Evolutionary conservation across 1,139 yeast species (phyloP).

Genomic region (Yamadazyma blattariae): DNA sequence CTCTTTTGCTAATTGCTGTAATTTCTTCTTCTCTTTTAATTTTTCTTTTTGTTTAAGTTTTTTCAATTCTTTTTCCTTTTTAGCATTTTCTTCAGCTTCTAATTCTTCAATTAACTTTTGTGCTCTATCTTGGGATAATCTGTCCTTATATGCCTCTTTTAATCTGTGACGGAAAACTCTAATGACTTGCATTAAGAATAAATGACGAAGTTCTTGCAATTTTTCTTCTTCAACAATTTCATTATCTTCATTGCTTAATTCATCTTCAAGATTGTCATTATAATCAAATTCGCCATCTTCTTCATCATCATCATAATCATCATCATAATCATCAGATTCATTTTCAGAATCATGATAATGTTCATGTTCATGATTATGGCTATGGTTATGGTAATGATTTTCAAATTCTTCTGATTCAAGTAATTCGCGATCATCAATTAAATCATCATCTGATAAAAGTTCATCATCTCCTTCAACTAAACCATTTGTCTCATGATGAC

Average conservation of each 20-base stretch:
- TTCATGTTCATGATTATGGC: slow-evolving; percentile 7
- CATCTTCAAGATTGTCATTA: slow-evolving; percentile 29
- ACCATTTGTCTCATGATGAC: not conserved
- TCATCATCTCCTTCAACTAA: slow-evolving; percentile 23
- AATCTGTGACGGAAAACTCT: slow-evolving; percentile 71
- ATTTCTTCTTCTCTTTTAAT: slow-evolving; percentile 73
- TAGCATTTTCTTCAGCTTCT: slow-evolving; percentile 70
- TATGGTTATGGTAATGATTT: slow-evolving; percentile 2
- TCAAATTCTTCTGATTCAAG: slow-evolving; percentile 1
- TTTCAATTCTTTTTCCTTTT: slow-evolving; percentile 70
- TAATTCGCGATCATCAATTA: not conserved
- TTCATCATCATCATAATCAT: slow-evolving; percentile 25
- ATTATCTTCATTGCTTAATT: slow-evolving; percentile 35
- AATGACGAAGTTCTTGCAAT: slow-evolving; percentile 71
- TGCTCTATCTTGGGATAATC: slow-evolving; percentile 71
- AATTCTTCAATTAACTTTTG: slow-evolving; percentile 71
- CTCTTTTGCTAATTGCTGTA: slow-evolving; percentile 69
- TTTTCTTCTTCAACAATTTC: slow-evolving; percentile 63
- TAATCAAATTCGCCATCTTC: slow-evolving; percentile 33
- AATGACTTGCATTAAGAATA: slow-evolving; percentile 72
- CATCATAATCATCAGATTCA: slow-evolving; percentile 13
- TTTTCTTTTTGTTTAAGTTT: slow-evolving; percentile 71
- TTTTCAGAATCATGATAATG: slow-evolving; percentile 7
- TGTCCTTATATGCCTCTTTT: slow-evolving; percentile 69
- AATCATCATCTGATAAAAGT: slow-evolving; percentile 9